Conservation (phyloP, 1,284 basidiomycete species). For the Mycena citricolor region DNA sequence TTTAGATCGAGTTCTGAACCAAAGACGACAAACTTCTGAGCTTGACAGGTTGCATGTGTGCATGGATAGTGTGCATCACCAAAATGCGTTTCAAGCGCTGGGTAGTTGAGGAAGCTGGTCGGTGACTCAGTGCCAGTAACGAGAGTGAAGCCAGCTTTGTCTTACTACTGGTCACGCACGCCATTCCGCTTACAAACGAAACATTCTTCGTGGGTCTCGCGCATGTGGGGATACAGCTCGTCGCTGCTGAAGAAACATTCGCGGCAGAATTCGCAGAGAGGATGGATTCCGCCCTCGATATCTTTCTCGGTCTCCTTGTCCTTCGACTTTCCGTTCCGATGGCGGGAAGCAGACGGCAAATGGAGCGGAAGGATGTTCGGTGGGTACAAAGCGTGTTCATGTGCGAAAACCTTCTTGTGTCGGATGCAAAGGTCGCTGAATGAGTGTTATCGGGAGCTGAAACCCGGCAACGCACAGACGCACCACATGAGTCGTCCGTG, state of each 20-base stretch:
- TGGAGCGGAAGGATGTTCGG: constrained; percentile 67
- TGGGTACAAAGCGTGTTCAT: constrained; percentile 90
- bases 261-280: constrained; percentile 88
- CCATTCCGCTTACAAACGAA: constrained; percentile 89
- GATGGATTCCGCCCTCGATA: constrained; percentile 74
- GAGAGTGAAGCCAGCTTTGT: constrained; percentile 25
- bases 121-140: constrained; percentile 1
- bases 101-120: constrained; percentile 76
- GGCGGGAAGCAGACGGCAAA: constrained; percentile 70
- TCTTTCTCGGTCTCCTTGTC: no score
- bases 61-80: constrained; percentile 77
- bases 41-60: constrained; percentile 70
- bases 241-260: constrained; percentile 91
- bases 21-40: constrained; percentile 95
- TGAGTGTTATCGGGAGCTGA: constrained; percentile 5
- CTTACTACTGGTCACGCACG: constrained; percentile 83
- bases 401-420: constrained; percentile 92
- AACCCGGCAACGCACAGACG: constrained; percentile 26
- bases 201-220: constrained; percentile 94
- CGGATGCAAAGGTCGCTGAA: constrained; percentile 84
- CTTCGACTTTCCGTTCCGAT: constrained; percentile 47
- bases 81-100: constrained; percentile 72
- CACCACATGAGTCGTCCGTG: constrained; percentile 86
- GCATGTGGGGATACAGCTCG: constrained; percentile 93
- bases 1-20: constrained; percentile 85